Evolutionary conservation across 257 asterid species (phyloP), one percentile per base, ranked within the genome.

Genomic region (Scutellaria minor): DNA sequence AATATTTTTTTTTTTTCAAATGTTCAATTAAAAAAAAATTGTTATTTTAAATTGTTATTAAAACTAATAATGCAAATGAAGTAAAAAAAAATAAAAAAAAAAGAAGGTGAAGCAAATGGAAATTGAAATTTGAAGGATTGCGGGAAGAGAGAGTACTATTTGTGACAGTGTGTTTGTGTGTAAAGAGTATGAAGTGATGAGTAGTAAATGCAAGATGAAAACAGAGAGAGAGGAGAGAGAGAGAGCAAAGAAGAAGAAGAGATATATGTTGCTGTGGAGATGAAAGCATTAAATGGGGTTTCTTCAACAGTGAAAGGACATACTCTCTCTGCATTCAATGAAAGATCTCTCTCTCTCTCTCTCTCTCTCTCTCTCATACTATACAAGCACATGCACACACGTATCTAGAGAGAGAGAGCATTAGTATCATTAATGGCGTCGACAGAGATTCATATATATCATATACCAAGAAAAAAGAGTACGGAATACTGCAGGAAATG

Each of bases 271-370:
- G 73, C 54, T 37, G 37, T 71, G 81, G 71, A 77, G 70, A 57
- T 48, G 71, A 65, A 70, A 56, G 86, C 84, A 84, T 79, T 84
- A 15, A 84, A 77, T 77, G 78, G 64, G 68, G 53, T 75, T 69
- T 62, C 83, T 81, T 79, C 64, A 79, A 81, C 77, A 74, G 86
- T 79, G 88, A 81, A 79, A 84, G 72, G 83, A 79, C 83, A 79
- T 68, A 48, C 79, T 64, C 75, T 65, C 37, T 31, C 75, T 73
- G 79, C 84, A 80, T 77, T 83, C 48, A 79, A 77, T 74, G 61
- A 42, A 27, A 47, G 14, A 42, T 44, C 57, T 6, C 35, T 7
- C 5, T 46, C 64, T 24, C 13, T 40, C 50, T 14, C 65, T 57
- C 35, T 31, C 59, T 55, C 64, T n/a, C 39, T 45, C 66, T 37